Conservation (phyloP, 2,329 filamentous ascomycete genomes). For the Alternaria sp. region DNA sequence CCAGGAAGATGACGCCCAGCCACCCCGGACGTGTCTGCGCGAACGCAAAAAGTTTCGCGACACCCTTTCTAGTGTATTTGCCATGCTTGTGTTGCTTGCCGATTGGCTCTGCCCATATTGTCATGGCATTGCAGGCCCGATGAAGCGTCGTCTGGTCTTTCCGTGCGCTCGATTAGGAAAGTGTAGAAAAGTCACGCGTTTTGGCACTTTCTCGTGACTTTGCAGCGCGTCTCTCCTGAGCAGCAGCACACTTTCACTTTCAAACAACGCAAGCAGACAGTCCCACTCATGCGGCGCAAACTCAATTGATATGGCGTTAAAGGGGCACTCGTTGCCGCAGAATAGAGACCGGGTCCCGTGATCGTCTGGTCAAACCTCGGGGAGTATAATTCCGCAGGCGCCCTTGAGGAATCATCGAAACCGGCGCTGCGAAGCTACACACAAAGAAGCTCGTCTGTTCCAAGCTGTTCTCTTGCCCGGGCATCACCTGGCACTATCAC, state of each 20-base stretch:
- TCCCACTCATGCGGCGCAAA: neutral
- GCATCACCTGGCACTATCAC: conserved; percentile 4
- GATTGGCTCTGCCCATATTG: conserved; percentile 21
- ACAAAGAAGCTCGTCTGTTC: conserved; percentile 1
- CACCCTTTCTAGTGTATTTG: conserved; percentile 7
- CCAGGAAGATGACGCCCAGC: conserved; percentile 12
- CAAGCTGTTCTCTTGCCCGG: neutral
- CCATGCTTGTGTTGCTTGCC: conserved; percentile 11
- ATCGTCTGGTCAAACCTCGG: neutral
- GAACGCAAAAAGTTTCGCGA: conserved; percentile 13
- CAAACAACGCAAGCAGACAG: neutral
- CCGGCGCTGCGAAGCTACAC: neutral
- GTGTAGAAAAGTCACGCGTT: conserved; percentile 18
- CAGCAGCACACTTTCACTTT: neutral
- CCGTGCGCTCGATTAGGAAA: conserved; percentile 8
- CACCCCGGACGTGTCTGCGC: conserved; percentile 21
- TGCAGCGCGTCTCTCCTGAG: conserved; percentile 9
- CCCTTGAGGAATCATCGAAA: neutral
- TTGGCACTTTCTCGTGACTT: neutral
- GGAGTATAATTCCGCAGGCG: neutral
- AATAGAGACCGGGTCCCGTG: neutral
- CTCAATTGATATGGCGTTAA: neutral
- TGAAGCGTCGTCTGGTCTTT: conserved; percentile 13
- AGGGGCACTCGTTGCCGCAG: neutral
- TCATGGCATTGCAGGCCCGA: conserved; percentile 17